phyloP scores from a whole-genome alignment of 768 basidiomycete genomes.

The Crassisporium funariophilum region DNA sequence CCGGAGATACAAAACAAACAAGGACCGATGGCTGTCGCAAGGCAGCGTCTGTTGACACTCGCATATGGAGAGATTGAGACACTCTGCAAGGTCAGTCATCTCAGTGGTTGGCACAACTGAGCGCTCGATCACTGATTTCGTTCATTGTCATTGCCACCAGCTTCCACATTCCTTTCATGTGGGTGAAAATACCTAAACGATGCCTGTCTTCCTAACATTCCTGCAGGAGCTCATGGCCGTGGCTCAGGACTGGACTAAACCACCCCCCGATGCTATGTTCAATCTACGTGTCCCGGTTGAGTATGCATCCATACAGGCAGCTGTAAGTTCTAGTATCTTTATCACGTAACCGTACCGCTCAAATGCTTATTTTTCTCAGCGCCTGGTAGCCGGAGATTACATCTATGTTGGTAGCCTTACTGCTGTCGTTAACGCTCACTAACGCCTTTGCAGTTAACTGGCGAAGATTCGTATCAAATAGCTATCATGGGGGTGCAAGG shows the following conservation, averaged over 20 bases:
- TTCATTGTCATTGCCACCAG: constrained; percentile 35
- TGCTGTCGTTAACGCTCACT: constrained; percentile 7
- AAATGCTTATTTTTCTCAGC: constrained; percentile 41
- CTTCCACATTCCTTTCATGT: constrained; percentile 71
- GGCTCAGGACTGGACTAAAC: constrained; percentile 85
- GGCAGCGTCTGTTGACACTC: constrained; percentile 79
- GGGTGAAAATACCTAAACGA: constrained; percentile 26
- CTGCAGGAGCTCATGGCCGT: constrained; percentile 76
- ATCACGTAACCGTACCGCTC: constrained; percentile 10
- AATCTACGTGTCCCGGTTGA: constrained; percentile 83
- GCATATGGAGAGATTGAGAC: constrained; percentile 88
- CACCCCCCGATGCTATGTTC: constrained; percentile 78
- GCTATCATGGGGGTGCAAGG: constrained; percentile 84
- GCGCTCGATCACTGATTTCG: constrained; percentile 9
- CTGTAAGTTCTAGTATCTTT: constrained; percentile 50
- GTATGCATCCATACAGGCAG: constrained; percentile 81
- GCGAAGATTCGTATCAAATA: constrained; percentile 88
- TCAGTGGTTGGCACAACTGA: not conserved
- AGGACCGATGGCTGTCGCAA: constrained; percentile 68
- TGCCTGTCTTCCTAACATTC: constrained; percentile 9
- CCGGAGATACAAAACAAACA: constrained; percentile 45
- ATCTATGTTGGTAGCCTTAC: constrained; percentile 63
- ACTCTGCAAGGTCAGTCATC: constrained; percentile 57
- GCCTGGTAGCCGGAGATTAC: constrained; percentile 78
- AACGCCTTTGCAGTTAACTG: constrained; percentile 55